A percentile compares a stretch with the other conserved stretches of the same genome.
These are phyloP conservation scores for Saccharomyces hybrid DNA, from an alignment of 1,139 yeast genomes.

Conservation along the genomic window DNA sequence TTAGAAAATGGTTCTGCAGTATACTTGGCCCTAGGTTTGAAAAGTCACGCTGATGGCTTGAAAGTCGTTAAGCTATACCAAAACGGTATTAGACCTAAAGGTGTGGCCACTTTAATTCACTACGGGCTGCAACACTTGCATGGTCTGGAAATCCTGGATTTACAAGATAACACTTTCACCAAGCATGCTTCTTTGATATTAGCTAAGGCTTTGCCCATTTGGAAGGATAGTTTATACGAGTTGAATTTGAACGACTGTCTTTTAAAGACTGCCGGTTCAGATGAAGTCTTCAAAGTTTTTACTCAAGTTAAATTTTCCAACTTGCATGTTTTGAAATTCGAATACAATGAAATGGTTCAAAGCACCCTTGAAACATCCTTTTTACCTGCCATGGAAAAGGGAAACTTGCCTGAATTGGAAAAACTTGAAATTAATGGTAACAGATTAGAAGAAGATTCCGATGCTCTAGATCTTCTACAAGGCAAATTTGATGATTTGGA, in stretches of 20 bases:
- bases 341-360: constrained; percentile 80
- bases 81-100: constrained; percentile 93
- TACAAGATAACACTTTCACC: constrained; percentile 94
- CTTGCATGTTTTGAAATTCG: constrained; percentile 60
- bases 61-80: constrained; percentile 77
- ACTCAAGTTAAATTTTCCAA: constrained; percentile 36
- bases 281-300: constrained; percentile 44
- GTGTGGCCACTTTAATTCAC: constrained; percentile 65
- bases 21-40: constrained; percentile 67
- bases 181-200: constrained; percentile 70
- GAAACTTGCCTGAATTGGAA: constrained; percentile 55
- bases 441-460: constrained; percentile 73
- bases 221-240: constrained; percentile 56
- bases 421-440: constrained; percentile 85
- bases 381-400: constrained; percentile 46
- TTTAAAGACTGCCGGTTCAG: constrained; percentile 69
- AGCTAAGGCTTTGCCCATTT: constrained; percentile 47
- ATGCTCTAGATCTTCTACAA: constrained; percentile 46
- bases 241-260: constrained; percentile 85
- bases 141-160: constrained; percentile 62
- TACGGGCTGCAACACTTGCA: constrained; percentile 63
- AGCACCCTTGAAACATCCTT: constrained; percentile 45
- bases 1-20: constrained; percentile 86
- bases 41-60: constrained; percentile 60
- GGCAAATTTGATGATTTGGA: constrained; percentile 67